Percentiles rank a stretch among this genome's conserved stretches.
These are phyloP conservation scores for Colletotrichum sp. DNA, from an alignment of 2,329 filamentous ascomycete species.

Conservation along the genomic window DNA sequence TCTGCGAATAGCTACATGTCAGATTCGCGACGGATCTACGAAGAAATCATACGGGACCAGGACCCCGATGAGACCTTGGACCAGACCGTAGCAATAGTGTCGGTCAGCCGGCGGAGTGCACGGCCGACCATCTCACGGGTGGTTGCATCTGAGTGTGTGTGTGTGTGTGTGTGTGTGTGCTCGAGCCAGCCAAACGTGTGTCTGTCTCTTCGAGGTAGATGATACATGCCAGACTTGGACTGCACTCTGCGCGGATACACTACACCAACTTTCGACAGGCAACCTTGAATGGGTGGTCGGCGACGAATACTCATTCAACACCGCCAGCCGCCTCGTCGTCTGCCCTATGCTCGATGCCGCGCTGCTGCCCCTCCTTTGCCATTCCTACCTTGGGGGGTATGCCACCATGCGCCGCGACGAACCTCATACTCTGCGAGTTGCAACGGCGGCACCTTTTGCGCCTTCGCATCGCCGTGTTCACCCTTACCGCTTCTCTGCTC, in stretches of 20 bases:
- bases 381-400: neutral
- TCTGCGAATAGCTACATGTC: slow-evolving; percentile 13
- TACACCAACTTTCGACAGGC: neutral
- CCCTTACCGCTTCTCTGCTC: slow-evolving; percentile 9
- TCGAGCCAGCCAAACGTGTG: neutral
- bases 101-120: slow-evolving; percentile 18
- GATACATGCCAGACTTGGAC: slow-evolving; percentile 1
- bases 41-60: neutral
- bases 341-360: slow-evolving; percentile 28
- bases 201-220: neutral
- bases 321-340: slow-evolving; percentile 1
- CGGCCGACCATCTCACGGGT: slow-evolving; percentile 14
- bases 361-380: slow-evolving; percentile 1
- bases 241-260: neutral
- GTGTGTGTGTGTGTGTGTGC: neutral
- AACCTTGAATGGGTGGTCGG: neutral
- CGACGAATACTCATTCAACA: neutral
- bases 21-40: neutral
- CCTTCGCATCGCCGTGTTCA: neutral
- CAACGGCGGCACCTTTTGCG: neutral
- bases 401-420: neutral
- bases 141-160: slow-evolving; percentile 6
- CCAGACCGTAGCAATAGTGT: neutral
- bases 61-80: neutral
- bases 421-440: neutral